Base-by-base conservation (phyloP, 805 yeast genomes). In the Metschnikowia lunata region DNA sequence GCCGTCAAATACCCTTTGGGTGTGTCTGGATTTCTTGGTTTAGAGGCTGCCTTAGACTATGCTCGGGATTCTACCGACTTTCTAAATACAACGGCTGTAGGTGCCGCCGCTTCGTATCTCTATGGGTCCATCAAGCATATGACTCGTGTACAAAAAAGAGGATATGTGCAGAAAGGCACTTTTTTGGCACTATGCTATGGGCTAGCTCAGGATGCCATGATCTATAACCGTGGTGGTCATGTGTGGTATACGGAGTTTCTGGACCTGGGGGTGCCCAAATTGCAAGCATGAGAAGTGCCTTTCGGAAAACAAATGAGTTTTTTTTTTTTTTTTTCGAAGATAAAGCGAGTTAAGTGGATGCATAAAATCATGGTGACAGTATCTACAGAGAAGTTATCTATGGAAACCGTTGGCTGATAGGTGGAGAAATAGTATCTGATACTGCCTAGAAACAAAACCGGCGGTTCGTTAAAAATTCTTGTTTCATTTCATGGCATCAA, bases 121-220 rank as follows among this genome's bases (percentile, higher is more conserved):
- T 81, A 79, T 53, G 83, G 85, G 1, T 57, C 66, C 41, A 59
- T 57, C 41, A 65, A 71, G 42, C 57, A 68, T 8, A 66, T 82
- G 60, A 70, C 72, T 26, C 51, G 59, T 26, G 60, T 63, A 8
- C 83, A 76, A 49, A 65, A 72, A 3, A 52, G 56, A 23, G 70
- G 62, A 30, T 64, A 76, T 43, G 61, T 77, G 42, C 62, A 66
- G 28, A 72, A 74, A 41, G 91, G 89, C 9, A 66, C 78, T 5
- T 57, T 68, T 6, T 62, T 84, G 47, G 95, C 95, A 0, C 50
- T 79, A 2, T 57, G 67, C 2, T 67, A 79, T 37, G 96, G 96
- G 0, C 51, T 83, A 15, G 62, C 77, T 1, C 89, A 88, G 59
- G 96, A 88, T 61, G 61, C 71, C 5, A 59, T 84, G 53, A 73